Percentiles rank a stretch among this genome's conserved stretches.
These are phyloP conservation scores for Blastomyces gilchristii DNA, from an alignment of 2,329 filamentous ascomycete species.

Conservation along the genomic window DNA sequence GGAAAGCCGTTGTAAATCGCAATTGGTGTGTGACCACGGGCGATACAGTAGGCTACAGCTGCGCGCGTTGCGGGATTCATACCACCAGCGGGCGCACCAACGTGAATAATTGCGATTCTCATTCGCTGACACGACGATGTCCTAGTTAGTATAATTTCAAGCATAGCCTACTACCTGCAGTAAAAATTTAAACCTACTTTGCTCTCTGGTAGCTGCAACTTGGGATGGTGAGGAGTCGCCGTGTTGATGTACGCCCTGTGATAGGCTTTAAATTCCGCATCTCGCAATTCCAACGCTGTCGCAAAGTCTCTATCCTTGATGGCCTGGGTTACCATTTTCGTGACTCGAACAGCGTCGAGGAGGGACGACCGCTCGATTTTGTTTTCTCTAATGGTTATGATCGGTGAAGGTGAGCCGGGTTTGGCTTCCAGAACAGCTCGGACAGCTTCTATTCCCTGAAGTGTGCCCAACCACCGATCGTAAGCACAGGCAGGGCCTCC, in stretches of 20 bases:
- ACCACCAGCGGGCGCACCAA: constrained; percentile 89
- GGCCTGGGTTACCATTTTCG: constrained; percentile 69
- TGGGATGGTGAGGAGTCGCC: constrained; percentile 66
- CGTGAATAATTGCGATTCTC: constrained; percentile 91
- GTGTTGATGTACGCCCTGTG: constrained; percentile 86
- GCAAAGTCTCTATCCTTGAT: constrained; percentile 81
- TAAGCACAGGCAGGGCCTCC: constrained; percentile 88
- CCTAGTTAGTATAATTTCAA: neutral
- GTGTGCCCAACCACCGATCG: constrained; percentile 82
- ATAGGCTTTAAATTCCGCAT: constrained; percentile 89
- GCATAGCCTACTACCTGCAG: too few species aligned
- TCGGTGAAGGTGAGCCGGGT: constrained; percentile 79
- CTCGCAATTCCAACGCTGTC: constrained; percentile 74
- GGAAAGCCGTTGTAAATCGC: constrained; percentile 97
- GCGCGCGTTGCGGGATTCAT: constrained; percentile 96
- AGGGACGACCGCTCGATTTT: constrained; percentile 87
- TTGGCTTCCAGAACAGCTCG: constrained; percentile 82
- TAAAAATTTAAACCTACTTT: constrained; percentile 46
- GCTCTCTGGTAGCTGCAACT: constrained; percentile 55
- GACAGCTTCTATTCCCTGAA: constrained; percentile 91
- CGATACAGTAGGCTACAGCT: constrained; percentile 84
- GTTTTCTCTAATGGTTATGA: constrained; percentile 96
- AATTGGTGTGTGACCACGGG: constrained; percentile 81
- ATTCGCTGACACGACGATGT: constrained; percentile 50
- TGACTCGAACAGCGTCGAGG: constrained; percentile 78